Percentiles rank a stretch among this genome's conserved stretches.
Evolutionary conservation across 1,139 yeast genomes (phyloP).

Genomic region (Pichia sp.): DNA sequence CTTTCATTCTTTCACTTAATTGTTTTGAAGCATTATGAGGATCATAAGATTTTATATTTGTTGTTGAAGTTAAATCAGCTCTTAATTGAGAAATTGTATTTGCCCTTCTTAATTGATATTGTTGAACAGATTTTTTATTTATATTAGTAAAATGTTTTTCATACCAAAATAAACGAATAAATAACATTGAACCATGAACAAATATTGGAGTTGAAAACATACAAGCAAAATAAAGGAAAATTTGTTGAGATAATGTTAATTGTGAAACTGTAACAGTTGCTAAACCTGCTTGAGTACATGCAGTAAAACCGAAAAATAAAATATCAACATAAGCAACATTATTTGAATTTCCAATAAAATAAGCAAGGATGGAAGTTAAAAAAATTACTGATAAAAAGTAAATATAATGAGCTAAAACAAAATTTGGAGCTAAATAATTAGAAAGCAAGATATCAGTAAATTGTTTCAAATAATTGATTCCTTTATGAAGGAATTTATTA

Average conservation of each 20-base stretch:
- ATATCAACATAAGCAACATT: slow-evolving; percentile 71
- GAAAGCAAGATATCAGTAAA: too few relatives aligned
- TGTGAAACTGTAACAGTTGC: slow-evolving; percentile 67
- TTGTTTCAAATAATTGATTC: too few relatives aligned
- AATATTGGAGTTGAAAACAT: slow-evolving; percentile 80
- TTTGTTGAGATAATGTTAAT: slow-evolving; percentile 69
- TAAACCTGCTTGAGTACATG: slow-evolving; percentile 88
- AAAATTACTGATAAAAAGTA: slow-evolving; percentile 52
- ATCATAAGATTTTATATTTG: slow-evolving; percentile 5
- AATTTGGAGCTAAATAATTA: slow-evolving; percentile 43
- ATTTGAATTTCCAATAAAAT: slow-evolving; percentile 44
- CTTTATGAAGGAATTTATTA: neutral
- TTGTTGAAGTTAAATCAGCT: slow-evolving; percentile 26
- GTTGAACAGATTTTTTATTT: slow-evolving; percentile 62
- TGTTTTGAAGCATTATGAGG: slow-evolving; percentile 30
- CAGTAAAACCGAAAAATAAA: slow-evolving; percentile 67
- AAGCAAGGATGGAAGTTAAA: slow-evolving; percentile 65
- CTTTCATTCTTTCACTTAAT: slow-evolving; percentile 20
- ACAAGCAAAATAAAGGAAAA: slow-evolving; percentile 53
- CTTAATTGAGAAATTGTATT: slow-evolving; percentile 63
- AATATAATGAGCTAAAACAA: slow-evolving; percentile 71
- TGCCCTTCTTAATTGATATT: slow-evolving; percentile 73
- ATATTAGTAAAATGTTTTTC: slow-evolving; percentile 84
- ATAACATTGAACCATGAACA: slow-evolving; percentile 74
- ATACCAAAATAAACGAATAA: slow-evolving; percentile 83